A percentile compares a stretch with the other conserved stretches of the same genome.
phyloP scores from a whole-genome alignment of 345 rosid genomes.

The Populus euphratica region DNA sequence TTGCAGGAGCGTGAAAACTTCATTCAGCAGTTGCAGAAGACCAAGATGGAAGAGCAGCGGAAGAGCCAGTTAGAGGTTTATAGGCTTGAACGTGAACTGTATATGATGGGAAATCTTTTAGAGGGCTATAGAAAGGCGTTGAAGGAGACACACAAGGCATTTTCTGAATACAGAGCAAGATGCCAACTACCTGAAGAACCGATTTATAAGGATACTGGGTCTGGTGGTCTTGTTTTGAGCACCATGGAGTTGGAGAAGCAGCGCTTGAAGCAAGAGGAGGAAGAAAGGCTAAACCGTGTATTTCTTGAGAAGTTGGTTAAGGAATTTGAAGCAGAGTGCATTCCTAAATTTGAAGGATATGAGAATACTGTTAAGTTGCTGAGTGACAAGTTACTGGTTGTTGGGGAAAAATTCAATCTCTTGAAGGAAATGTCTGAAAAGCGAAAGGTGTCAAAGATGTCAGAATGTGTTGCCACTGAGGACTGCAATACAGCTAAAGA shows the following conservation, averaged over 20 bases:
- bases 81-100: conserved; percentile 71
- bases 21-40: conserved; percentile 59
- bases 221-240: conserved; percentile 78
- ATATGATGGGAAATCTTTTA: conserved; percentile 58
- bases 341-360: conserved; percentile 30
- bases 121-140: conserved; percentile 76
- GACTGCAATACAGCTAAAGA: not conserved
- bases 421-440: conserved; percentile 37
- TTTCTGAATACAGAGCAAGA: conserved; percentile 58
- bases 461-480: conserved; percentile 31
- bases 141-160: conserved; percentile 58
- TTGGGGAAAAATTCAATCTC: conserved; percentile 29
- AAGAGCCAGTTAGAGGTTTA: conserved; percentile 46
- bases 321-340: conserved; percentile 49
- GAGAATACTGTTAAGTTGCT: conserved; percentile 29
- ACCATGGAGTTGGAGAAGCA: conserved; percentile 60
- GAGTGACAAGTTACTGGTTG: conserved; percentile 27
- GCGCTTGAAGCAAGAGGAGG: conserved; percentile 63
- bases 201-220: conserved; percentile 69
- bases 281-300: conserved; percentile 42
- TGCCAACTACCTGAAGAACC: conserved; percentile 53
- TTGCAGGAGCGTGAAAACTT: conserved; percentile 42
- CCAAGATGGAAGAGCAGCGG: conserved; percentile 53
- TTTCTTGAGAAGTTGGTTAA: conserved; percentile 42
- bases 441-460: conserved; percentile 24